These are phyloP conservation scores for Eucalyptus pauciflora DNA, from an alignment of 345 rosid genomes.

Conservation along the genomic window DNA sequence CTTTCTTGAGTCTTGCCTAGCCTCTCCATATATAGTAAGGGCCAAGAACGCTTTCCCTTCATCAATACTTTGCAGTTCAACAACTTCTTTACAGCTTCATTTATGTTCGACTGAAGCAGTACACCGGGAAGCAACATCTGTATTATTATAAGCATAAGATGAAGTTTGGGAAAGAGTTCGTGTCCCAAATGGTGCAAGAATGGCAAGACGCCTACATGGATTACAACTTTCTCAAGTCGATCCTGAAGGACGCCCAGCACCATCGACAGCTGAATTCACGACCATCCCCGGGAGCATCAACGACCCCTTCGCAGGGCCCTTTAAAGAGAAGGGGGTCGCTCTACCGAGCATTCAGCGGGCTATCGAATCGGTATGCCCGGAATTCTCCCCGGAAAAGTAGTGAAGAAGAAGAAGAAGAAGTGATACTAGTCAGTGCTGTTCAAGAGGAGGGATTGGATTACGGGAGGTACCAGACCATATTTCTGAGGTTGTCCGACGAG, in stretches of 20 bases:
- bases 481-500: slow-evolving; percentile 21
- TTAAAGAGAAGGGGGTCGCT: slow-evolving; percentile 7
- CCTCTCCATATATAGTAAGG: background rate
- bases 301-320: slow-evolving; percentile 5
- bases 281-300: background rate
- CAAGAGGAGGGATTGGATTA: slow-evolving; percentile 14
- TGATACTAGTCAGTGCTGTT: slow-evolving; percentile 20
- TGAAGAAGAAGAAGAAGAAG: slow-evolving; percentile 45
- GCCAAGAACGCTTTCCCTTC: background rate
- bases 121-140: background rate
- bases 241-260: slow-evolving; percentile 14
- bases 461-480: slow-evolving; percentile 17
- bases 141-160: background rate
- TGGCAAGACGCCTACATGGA: slow-evolving; percentile 69
- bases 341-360: slow-evolving; percentile 36
- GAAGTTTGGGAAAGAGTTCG: slow-evolving; percentile 56
- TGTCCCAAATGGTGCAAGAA: slow-evolving; percentile 58
- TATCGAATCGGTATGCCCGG: background rate
- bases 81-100: background rate
- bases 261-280: background rate
- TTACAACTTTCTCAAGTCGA: slow-evolving; percentile 36
- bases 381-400: slow-evolving; percentile 5
- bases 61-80: background rate
- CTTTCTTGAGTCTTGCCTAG: background rate
- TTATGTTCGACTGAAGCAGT: background rate